Percentiles rank a stretch among this genome's conserved stretches.
Conservation (phyloP, 495 filamentous ascomycete species). For the Daldinia loculata region DNA sequence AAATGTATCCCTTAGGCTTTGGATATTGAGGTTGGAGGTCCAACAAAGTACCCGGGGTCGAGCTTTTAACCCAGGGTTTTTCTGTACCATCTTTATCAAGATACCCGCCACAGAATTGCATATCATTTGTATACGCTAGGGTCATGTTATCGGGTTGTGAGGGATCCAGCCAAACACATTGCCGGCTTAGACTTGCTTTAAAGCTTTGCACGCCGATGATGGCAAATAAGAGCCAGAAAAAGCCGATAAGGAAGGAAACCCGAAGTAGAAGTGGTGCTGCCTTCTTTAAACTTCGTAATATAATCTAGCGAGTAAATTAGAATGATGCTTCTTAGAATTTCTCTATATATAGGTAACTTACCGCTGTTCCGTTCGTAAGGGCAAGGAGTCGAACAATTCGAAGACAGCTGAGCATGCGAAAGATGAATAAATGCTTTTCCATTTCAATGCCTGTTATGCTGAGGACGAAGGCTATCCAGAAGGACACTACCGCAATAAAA, state of each 20-base stretch:
- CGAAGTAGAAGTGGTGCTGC: constrained; percentile 93
- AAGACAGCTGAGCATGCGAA: constrained; percentile 94
- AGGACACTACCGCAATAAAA: constrained; percentile 95
- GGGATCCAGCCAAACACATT: constrained; percentile 84
- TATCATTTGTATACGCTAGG: constrained; percentile 59
- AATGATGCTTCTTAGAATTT: not conserved
- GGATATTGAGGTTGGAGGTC: constrained; percentile 55
- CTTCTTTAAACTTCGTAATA: constrained; percentile 93
- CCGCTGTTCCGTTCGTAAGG: constrained; percentile 89
- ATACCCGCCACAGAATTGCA: constrained; percentile 89
- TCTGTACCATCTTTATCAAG: constrained; percentile 63
- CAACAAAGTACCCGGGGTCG: constrained; percentile 25
- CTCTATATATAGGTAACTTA: constrained; percentile 48
- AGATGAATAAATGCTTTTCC: constrained; percentile 79
- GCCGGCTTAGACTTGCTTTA: constrained; percentile 89
- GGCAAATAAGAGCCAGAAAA: constrained; percentile 99
- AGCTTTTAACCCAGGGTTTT: constrained; percentile 70
- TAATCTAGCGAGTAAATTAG: constrained; percentile 66
- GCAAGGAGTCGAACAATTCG: constrained; percentile 88
- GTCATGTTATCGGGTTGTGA: constrained; percentile 54
- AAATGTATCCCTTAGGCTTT: constrained; percentile 87
- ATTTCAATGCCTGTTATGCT: constrained; percentile 72
- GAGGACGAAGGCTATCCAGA: constrained; percentile 88
- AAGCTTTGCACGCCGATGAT: constrained; percentile 97
- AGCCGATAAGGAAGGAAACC: constrained; percentile 94